phyloP scores from a whole-genome alignment of 2,329 filamentous ascomycete genomes.

The Fusarium palustre region DNA sequence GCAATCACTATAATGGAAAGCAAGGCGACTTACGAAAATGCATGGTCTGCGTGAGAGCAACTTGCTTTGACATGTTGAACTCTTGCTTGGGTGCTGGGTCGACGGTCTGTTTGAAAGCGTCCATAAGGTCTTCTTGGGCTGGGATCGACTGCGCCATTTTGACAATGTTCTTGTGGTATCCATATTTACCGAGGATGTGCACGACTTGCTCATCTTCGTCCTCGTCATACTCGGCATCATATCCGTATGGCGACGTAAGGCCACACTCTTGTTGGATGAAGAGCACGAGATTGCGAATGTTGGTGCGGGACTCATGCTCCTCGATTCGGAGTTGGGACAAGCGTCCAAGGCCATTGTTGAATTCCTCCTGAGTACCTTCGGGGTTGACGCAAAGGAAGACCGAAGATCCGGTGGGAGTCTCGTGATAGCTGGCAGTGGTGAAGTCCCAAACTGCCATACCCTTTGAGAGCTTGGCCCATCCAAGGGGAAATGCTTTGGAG shows the following conservation, averaged over 20 bases:
- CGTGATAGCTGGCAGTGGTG: conserved; percentile 24
- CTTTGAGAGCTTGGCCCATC: conserved; percentile 42
- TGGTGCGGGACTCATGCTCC: not conserved
- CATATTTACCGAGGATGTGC: not conserved
- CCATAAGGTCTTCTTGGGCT: not conserved
- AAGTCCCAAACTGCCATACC: conserved; percentile 49
- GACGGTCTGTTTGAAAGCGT: not conserved
- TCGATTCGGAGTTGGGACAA: not conserved
- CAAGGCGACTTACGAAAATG: conserved; percentile 40
- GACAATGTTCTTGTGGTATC: conserved; percentile 3
- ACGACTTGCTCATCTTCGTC: not conserved
- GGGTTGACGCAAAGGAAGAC: conserved; percentile 47
- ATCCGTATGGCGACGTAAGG: not conserved
- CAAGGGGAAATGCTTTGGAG: conserved; percentile 10
- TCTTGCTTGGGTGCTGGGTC: not conserved
- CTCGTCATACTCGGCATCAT: not conserved
- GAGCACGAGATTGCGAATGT: not conserved
- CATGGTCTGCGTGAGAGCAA: conserved; percentile 17
- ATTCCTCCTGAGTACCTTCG: conserved; percentile 26
- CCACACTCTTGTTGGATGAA: not conserved
- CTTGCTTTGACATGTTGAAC: conserved; percentile 28
- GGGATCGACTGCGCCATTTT: conserved; percentile 22
- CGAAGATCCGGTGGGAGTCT: conserved; percentile 27
- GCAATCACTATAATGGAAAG: not conserved
- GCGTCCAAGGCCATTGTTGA: not conserved